Evolutionary conservation across 1,284 basidiomycete species (phyloP).

Genomic region (Mrakiaceae sp.): DNA sequence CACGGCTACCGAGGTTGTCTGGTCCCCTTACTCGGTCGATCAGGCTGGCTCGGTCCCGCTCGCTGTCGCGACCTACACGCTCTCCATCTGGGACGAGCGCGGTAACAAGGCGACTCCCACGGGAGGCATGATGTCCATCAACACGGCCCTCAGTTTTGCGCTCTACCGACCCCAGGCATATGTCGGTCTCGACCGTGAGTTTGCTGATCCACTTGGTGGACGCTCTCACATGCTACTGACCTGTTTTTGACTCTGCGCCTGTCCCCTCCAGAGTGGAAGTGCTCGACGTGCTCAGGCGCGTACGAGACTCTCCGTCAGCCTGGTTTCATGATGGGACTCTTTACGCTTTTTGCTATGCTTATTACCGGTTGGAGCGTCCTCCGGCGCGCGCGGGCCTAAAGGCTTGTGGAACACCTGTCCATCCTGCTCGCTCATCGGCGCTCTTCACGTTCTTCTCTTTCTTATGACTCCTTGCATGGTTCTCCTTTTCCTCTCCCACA

Average conservation of each 20-base stretch:
- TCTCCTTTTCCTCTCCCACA: too few species aligned
- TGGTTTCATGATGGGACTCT: constrained; percentile 50
- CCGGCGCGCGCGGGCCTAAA: constrained; percentile 26
- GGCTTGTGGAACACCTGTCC: too few species aligned
- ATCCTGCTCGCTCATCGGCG: too few species aligned
- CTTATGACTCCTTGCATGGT: too few species aligned
- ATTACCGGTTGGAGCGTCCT: constrained; percentile 58
- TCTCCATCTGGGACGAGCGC: constrained; percentile 66
- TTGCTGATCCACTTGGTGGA: constrained; percentile 10
- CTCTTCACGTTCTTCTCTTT: too few species aligned
- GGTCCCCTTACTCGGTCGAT: constrained; percentile 72
- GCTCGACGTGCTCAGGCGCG: constrained; percentile 50
- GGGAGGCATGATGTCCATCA: constrained; percentile 59
- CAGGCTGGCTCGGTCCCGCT: constrained; percentile 56
- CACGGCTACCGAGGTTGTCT: constrained; percentile 56
- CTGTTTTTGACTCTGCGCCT: constrained; percentile 1
- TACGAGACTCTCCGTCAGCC: constrained; percentile 45
- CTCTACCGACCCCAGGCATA: constrained; percentile 72
- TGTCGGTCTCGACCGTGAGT: constrained; percentile 58
- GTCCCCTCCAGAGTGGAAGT: constrained; percentile 55
- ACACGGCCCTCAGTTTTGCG: constrained; percentile 62
- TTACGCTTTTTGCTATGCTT: constrained; percentile 58
- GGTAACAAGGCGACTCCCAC: constrained; percentile 49
- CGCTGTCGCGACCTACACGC: constrained; percentile 59
- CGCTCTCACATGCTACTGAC: constrained; percentile 12